Evolutionary conservation across 352 stramenopile genomes (phyloP), one percentile per base, ranked within the genome.

Genomic region (Aphanomyces invadans): DNA sequence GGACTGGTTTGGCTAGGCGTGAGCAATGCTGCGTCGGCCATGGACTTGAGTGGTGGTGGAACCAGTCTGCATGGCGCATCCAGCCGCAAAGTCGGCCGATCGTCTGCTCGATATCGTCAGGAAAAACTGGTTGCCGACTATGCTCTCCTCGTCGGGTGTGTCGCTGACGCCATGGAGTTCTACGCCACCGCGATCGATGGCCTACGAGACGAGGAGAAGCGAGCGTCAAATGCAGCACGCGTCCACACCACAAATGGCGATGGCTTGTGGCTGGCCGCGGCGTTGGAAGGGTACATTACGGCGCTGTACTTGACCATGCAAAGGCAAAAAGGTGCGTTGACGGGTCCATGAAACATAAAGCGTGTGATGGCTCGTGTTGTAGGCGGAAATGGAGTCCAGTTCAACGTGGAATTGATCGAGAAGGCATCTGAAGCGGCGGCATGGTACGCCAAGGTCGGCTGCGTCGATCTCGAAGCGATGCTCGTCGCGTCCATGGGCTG

Each of bases 51-150:
- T 42, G 36, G 15, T 15, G n/a, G 62, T 74, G 42, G 29, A 23
- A 5, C 49, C 54, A 12, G 23, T 28, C 28, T 45, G 21, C n/a
- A n/a, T n/a, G n/a, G n/a, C n/a, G n/a, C n/a, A n/a, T n/a, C n/a
- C n/a, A 42, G 36, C 15, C 36, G 36, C 36, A 42, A 42, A 15
- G 7, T 15, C 7, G 15, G 7, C 7, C 36, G 7, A 15, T 15
- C 7, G 15, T 42, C 36, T 15, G 15, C 7, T 42, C 36, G 36
- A 2, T 81, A 77, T 29, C 79, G 86, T 2, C 75, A 89, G 15
- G 70, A 81, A 9, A 95, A 95, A 59, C 77, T 95, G 25, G 76
- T 92, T 60, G 86, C 82, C 0, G 86, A 95, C 61, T 95, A 90
- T 66, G 78, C 77, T 11, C 71, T 89, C 33, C 74, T 95, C 1